Evolutionary conservation across 106 monocot genomes (phyloP).

Genomic region (Iris macrosiphon): DNA sequence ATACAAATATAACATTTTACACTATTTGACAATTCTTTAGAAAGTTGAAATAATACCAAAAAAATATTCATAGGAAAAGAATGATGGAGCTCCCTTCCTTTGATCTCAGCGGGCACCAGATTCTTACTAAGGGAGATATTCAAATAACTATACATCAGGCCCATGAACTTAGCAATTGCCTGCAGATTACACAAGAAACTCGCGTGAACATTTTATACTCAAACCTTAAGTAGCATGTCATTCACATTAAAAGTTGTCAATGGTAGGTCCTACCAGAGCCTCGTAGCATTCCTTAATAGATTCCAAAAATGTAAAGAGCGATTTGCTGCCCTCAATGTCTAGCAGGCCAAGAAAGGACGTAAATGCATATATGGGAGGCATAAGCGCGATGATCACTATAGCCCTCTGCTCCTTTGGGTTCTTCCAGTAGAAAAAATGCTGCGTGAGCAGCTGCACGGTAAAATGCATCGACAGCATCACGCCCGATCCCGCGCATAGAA

Average conservation of each 20-base stretch:
- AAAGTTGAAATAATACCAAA: slow-evolving; percentile 32
- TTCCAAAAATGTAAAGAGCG: slow-evolving; percentile 75
- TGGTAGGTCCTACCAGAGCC: slow-evolving; percentile 50
- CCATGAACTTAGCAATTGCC: slow-evolving; percentile 90
- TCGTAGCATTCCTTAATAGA: slow-evolving; percentile 85
- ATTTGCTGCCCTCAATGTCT: slow-evolving; percentile 68
- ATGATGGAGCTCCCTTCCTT: slow-evolving; percentile 74
- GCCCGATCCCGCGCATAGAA: slow-evolving; percentile 45
- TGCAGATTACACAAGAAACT: slow-evolving; percentile 13
- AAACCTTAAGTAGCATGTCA: too few species aligned
- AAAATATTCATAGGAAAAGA: slow-evolving; percentile 74
- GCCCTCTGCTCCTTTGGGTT: slow-evolving; percentile 90
- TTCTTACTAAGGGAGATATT: slow-evolving; percentile 82
- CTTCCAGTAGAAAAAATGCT: slow-evolving; percentile 77
- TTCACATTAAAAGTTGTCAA: background rate
- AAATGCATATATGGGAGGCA: slow-evolving; percentile 84
- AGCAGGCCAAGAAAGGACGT: slow-evolving; percentile 66
- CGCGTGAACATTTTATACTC: too few species aligned
- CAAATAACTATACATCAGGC: slow-evolving; percentile 87
- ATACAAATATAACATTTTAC: too few species aligned
- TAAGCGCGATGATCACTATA: slow-evolving; percentile 64
- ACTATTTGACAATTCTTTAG: too few species aligned
- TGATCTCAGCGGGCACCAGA: slow-evolving; percentile 76
- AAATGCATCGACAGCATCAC: slow-evolving; percentile 64
- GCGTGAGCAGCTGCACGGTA: slow-evolving; percentile 49